Conservation (phyloP, 2,329 filamentous ascomycete species). For the Dothideomycetes sp. region DNA sequence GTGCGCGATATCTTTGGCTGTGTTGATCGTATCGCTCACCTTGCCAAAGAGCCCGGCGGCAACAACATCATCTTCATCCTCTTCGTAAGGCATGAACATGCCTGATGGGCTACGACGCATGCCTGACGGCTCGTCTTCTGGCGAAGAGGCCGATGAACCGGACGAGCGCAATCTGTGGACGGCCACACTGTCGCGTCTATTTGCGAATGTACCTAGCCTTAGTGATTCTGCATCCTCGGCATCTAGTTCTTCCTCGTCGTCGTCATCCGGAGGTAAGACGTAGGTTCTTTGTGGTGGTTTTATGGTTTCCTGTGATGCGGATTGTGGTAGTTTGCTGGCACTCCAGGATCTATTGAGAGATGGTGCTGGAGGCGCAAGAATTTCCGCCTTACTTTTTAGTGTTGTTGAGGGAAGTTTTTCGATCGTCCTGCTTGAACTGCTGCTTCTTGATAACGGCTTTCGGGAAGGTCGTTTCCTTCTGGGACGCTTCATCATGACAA, state of each 20-base stretch:
- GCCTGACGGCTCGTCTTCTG: constrained; percentile 39
- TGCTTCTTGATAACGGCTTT: constrained; percentile 42
- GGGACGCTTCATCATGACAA: constrained; percentile 72
- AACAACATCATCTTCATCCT: constrained; percentile 54
- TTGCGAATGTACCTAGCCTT: constrained; percentile 29
- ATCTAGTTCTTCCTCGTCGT: constrained; percentile 43
- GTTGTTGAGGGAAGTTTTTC: constrained; percentile 81
- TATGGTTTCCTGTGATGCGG: constrained; percentile 74
- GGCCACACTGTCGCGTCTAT: constrained; percentile 27
- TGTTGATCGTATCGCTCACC: constrained; percentile 69
- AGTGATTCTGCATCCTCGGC: constrained; percentile 38
- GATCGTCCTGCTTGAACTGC: constrained; percentile 66
- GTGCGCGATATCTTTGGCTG: constrained; percentile 54
- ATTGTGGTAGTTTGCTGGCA: constrained; percentile 50
- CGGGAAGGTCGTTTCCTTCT: constrained; percentile 40
- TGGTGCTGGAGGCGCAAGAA: constrained; percentile 49
- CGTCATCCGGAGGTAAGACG: constrained; percentile 39
- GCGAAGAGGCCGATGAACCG: constrained; percentile 31
- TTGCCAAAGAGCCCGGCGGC: constrained; percentile 60
- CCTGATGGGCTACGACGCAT: constrained; percentile 74
- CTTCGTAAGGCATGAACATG: constrained; percentile 85
- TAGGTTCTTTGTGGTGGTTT: constrained; percentile 61
- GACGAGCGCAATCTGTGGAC: constrained; percentile 21
- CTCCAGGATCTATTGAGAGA: constrained; percentile 33
- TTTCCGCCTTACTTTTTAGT: constrained; percentile 72